Evolutionary conservation across 805 yeast species (phyloP).

Genomic region (Lipomyces yamadae): DNA sequence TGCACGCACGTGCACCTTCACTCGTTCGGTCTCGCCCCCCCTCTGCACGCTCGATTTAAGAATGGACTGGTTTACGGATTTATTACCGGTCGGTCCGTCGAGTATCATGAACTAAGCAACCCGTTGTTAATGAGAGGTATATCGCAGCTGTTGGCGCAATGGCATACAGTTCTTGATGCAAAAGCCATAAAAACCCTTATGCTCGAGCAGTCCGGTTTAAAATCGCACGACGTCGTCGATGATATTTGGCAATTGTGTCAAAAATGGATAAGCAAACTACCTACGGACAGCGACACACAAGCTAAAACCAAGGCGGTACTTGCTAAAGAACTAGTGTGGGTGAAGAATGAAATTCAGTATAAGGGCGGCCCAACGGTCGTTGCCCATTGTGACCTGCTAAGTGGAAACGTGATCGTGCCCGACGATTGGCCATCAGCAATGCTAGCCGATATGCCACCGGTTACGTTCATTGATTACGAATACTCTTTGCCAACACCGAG

Average conservation of each 20-base stretch:
- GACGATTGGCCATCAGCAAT: constrained; percentile 42
- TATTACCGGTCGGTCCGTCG: constrained; percentile 65
- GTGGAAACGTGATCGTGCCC: constrained; percentile 75
- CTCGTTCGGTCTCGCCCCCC: constrained; percentile 67
- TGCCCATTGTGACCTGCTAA: constrained; percentile 71
- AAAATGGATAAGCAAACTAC: constrained; percentile 68
- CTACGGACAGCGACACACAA: constrained; percentile 48
- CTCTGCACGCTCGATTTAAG: constrained; percentile 66
- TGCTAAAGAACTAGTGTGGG: constrained; percentile 60
- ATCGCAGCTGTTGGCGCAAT: constrained; percentile 69
- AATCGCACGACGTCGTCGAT: constrained; percentile 47
- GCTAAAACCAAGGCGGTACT: constrained; percentile 51
- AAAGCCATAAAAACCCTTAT: constrained; percentile 51
- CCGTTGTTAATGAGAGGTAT: constrained; percentile 58
- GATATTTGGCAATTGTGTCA: constrained; percentile 65
- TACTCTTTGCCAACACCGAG: constrained; percentile 74
- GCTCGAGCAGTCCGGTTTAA: constrained; percentile 44
- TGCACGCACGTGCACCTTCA: constrained; percentile 69
- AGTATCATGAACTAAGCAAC: constrained; percentile 58
- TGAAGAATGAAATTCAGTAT: constrained; percentile 49
- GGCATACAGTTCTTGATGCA: constrained; percentile 62
- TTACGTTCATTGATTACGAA: constrained; percentile 72
- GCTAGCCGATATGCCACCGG: constrained; percentile 37
- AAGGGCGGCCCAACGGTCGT: constrained; percentile 60
- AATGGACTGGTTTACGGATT: constrained; percentile 77